Conservation (phyloP, 2,329 filamentous ascomycete species). For the Neofusicoccum umdonicola region DNA sequence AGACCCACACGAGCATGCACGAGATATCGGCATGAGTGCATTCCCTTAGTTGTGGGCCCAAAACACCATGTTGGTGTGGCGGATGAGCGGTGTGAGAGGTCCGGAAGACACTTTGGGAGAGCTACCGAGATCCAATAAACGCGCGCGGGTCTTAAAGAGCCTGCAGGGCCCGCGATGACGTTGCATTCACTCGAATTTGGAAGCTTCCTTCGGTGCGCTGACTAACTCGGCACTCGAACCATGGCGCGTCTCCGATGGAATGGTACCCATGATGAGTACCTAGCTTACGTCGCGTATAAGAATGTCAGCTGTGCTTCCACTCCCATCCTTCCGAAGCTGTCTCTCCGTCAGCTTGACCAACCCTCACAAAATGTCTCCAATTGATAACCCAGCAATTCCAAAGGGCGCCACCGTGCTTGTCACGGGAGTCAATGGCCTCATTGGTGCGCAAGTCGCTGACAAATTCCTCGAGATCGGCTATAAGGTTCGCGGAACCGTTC, state of each 20-base stretch:
- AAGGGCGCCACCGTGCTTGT: slow-evolving; percentile 31
- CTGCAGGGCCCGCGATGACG: not conserved
- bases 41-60: not conserved
- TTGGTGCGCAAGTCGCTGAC: slow-evolving; percentile 33
- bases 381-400: slow-evolving; percentile 18
- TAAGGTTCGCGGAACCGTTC: slow-evolving; percentile 34
- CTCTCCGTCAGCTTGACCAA: not conserved
- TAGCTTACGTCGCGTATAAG: not conserved
- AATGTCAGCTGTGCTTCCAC: not conserved
- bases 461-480: slow-evolving; percentile 32
- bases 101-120: not conserved
- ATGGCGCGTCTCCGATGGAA: not conserved
- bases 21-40: not conserved
- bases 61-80: not conserved
- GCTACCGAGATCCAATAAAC: not conserved
- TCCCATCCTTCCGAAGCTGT: not conserved
- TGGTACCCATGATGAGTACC: not conserved
- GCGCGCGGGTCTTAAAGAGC: not conserved
- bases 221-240: not conserved
- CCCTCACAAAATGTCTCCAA: not conserved
- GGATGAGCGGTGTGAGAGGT: not conserved
- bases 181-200: not conserved
- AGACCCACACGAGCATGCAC: not conserved
- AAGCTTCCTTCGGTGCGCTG: not conserved
- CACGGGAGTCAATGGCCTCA: slow-evolving; percentile 36